Percentiles rank a stretch among this genome's conserved stretches.
Conservation (phyloP, 176 grass and related monocot species). For the Bolboschoenus planiculmis region DNA sequence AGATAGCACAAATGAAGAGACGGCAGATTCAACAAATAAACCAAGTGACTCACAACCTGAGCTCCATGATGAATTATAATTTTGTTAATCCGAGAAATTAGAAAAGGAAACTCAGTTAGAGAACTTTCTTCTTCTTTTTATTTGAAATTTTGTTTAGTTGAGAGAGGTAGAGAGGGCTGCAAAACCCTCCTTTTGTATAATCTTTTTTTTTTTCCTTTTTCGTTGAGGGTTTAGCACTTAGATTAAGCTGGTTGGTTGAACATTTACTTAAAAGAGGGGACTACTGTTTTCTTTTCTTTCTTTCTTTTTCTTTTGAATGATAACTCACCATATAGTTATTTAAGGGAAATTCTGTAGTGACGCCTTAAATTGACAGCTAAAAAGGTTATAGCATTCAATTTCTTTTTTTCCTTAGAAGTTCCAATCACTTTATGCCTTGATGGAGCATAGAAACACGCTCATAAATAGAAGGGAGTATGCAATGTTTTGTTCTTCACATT, state of each 20-base stretch:
- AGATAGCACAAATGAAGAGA: conserved; percentile 27
- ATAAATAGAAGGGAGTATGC: background rate
- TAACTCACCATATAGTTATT: background rate
- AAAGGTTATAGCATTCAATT: background rate
- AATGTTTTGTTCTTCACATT: background rate
- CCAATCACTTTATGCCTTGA: background rate
- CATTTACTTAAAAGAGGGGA: background rate
- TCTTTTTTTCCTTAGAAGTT: no score
- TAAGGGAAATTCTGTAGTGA: background rate
- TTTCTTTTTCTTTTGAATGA: background rate
- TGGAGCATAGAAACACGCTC: background rate
- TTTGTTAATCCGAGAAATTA: conserved; percentile 9
- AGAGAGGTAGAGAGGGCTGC: conserved; percentile 5
- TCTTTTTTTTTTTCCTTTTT: conserved; percentile 7
- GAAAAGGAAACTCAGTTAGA: conserved; percentile 5
- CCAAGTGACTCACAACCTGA: conserved; percentile 42
- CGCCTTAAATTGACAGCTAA: background rate
- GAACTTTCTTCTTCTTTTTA: conserved; percentile 7
- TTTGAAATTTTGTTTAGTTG: conserved; percentile 17
- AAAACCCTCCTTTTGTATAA: conserved; percentile 11
- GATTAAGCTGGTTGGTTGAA: background rate
- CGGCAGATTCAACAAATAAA: conserved; percentile 20
- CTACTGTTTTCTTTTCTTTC: background rate
- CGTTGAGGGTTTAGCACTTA: conserved; percentile 5
- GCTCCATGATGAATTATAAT: conserved; percentile 83